Conservation (phyloP, 2,329 filamentous ascomycete genomes). For the Grosmannia clavigera region DNA sequence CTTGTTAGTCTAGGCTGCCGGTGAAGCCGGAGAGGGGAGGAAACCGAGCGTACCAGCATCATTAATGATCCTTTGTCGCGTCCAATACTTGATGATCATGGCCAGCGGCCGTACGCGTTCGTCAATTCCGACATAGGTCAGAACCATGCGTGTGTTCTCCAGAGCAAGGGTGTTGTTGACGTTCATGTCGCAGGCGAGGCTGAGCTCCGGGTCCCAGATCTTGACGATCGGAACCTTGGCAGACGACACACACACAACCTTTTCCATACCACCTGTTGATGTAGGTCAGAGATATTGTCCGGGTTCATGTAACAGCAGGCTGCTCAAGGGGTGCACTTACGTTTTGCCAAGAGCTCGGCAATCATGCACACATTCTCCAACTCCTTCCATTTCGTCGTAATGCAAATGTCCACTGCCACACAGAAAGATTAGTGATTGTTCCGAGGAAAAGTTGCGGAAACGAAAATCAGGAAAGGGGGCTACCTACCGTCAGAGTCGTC, state of each 20-base stretch:
- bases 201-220: slow-evolving; percentile 90
- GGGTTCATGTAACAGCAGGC: background rate
- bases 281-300: background rate
- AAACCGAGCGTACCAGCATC: slow-evolving; percentile 58
- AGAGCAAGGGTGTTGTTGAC: slow-evolving; percentile 93
- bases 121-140: slow-evolving; percentile 90
- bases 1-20: background rate
- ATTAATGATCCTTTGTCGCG: slow-evolving; percentile 80
- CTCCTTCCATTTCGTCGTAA: slow-evolving; percentile 80
- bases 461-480: background rate
- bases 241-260: slow-evolving; percentile 84
- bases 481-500: slow-evolving; percentile 85
- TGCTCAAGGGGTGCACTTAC: slow-evolving; percentile 41
- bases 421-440: background rate
- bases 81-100: slow-evolving; percentile 98
- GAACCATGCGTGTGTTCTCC: slow-evolving; percentile 96
- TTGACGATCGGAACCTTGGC: slow-evolving; percentile 98
- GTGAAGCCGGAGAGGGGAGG: background rate
- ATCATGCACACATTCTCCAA: slow-evolving; percentile 84
- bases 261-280: slow-evolving; percentile 76
- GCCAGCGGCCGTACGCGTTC: slow-evolving; percentile 80
- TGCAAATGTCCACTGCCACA: slow-evolving; percentile 80
- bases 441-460: background rate
- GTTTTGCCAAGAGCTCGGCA: slow-evolving; percentile 70
- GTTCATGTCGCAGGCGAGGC: slow-evolving; percentile 92